Evolutionary conservation across 2,329 filamentous ascomycete species (phyloP).

Genomic region (Fusarium ramigenum): DNA sequence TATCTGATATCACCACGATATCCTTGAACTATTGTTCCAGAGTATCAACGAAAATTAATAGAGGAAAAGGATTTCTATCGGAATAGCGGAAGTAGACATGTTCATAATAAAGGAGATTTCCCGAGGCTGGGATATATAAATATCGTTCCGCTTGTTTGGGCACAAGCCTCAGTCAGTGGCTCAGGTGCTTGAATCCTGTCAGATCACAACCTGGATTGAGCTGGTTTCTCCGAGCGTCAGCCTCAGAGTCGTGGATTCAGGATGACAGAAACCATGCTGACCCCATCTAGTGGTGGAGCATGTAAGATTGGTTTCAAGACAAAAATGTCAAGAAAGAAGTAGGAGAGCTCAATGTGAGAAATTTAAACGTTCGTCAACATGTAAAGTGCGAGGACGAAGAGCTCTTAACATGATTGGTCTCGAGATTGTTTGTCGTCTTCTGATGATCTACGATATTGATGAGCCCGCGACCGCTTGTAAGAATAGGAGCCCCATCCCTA

Average conservation of each 20-base stretch:
- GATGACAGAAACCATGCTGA: background rate
- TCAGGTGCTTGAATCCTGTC: background rate
- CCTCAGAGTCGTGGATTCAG: background rate
- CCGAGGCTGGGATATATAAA: background rate
- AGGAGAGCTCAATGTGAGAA: too few species aligned
- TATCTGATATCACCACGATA: accelerated
- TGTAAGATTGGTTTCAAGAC: too few species aligned
- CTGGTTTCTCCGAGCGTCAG: background rate
- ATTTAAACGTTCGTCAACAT: too few species aligned
- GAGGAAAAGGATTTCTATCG: too few species aligned
- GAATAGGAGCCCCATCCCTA: background rate
- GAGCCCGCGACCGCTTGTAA: background rate
- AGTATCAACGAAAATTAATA: accelerated
- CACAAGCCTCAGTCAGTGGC: background rate
- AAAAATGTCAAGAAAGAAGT: too few species aligned
- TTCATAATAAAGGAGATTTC: background rate
- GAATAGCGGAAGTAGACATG: background rate
- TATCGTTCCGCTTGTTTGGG: background rate
- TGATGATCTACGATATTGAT: background rate
- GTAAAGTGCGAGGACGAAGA: too few species aligned
- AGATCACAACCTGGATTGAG: background rate
- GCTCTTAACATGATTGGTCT: too few species aligned
- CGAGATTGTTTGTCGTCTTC: too few species aligned
- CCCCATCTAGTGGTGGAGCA: background rate
- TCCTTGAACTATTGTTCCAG: too few species aligned